phyloP scores from a whole-genome alignment of 208 protist genomes.

The Wallacemonas rigidus region DNA sequence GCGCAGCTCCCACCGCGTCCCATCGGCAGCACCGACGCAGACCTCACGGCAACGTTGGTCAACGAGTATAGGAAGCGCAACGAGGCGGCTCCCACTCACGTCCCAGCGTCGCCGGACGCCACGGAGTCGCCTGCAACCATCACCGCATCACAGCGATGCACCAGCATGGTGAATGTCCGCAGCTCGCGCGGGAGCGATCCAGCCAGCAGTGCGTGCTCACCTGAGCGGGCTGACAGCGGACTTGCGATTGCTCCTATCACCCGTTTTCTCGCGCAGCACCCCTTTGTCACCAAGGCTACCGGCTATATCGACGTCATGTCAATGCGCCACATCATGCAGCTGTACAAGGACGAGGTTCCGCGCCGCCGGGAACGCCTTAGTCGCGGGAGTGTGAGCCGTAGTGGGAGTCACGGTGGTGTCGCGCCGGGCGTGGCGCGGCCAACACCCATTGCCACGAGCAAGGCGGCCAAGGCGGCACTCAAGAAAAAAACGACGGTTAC shows the following conservation, averaged over 20 bases:
- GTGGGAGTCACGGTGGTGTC: not conserved
- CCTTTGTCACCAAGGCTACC: conserved; percentile 1
- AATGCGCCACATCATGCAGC: not conserved
- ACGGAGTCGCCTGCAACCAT: not conserved
- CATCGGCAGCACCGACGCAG: conserved; percentile 3
- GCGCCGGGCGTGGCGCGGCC: not conserved
- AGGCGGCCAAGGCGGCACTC: not conserved
- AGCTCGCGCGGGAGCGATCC: not conserved
- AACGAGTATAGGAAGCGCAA: conserved; percentile 18
- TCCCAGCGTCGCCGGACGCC: too few relatives aligned
- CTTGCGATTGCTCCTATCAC: not conserved
- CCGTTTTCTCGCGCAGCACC: conserved; percentile 11
- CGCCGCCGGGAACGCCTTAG: conserved; percentile 8
- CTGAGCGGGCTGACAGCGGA: not conserved
- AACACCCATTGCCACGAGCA: not conserved
- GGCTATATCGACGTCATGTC: conserved; percentile 7
- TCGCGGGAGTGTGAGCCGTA: conserved; percentile 1
- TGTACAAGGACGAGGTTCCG: conserved; percentile 13
- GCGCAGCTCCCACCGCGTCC: conserved; percentile 13
- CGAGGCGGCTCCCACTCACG: not conserved
- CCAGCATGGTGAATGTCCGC: not conserved
- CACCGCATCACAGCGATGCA: not conserved
- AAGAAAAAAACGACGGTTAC: conserved; percentile 2
- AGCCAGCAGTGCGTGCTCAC: too few relatives aligned
- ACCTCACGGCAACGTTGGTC: not conserved